Evolutionary conservation across 2,329 filamentous ascomycete species (phyloP).

Genomic region (Myriosclerotinia scirpicola): DNA sequence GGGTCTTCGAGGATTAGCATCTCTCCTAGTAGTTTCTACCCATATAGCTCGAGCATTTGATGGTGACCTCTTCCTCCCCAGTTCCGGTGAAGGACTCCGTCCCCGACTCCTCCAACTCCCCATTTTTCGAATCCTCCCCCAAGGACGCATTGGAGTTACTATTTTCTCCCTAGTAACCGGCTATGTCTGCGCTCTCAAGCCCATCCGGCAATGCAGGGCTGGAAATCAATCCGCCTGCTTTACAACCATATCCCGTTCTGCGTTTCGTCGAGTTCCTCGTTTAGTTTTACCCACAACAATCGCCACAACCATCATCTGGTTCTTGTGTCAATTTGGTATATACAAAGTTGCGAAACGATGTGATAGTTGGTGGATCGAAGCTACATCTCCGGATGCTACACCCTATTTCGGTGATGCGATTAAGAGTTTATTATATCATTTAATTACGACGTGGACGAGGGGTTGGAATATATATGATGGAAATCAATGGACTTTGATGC

Average conservation of each 20-base stretch:
- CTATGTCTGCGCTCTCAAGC: conserved; percentile 63
- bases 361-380: conserved; percentile 59
- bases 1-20: conserved; percentile 57
- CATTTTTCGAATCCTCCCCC: conserved; percentile 57
- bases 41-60: conserved; percentile 55
- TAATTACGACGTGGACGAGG: conserved; percentile 53
- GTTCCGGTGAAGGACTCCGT: conserved; percentile 45
- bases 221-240: conserved; percentile 56
- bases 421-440: conserved; percentile 46
- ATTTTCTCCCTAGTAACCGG: conserved; percentile 66
- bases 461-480: conserved; percentile 54
- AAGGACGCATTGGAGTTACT: conserved; percentile 64
- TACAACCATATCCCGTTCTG: conserved; percentile 54
- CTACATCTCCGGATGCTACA: conserved; percentile 49
- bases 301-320: conserved; percentile 56
- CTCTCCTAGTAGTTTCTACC: conserved; percentile 54
- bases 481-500: conserved; percentile 58
- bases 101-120: conserved; percentile 57
- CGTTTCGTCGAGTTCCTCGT: conserved; percentile 58
- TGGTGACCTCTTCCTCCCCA: conserved; percentile 50
- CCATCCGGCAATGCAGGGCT: conserved; percentile 54
- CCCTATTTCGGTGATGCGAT: conserved; percentile 46
- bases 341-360: conserved; percentile 56
- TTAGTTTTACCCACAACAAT: conserved; percentile 58
- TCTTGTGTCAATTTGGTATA: conserved; percentile 55